Evolutionary conservation across 306 rosid genomes (phyloP), one percentile per base, ranked within the genome.

Genomic region (Acacia melanoxylon): DNA sequence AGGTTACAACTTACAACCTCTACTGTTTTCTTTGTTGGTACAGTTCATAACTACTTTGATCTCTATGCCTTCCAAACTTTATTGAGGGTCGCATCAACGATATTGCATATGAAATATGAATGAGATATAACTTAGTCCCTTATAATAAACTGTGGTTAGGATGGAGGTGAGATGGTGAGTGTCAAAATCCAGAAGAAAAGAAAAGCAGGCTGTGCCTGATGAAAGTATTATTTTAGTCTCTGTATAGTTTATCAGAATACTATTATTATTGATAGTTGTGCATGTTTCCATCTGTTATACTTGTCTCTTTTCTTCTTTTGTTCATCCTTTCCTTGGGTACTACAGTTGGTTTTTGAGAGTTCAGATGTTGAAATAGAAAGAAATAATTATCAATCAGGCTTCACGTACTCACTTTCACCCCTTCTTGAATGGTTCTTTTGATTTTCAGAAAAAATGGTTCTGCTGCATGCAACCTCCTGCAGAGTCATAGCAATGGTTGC

Each of bases 361-460:
- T 75, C 62, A 68, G 67, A 75, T 74, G 27, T 24, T 67, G 66
- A 68, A 46, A 8, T 42, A 77, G 51, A 63, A 63, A 77, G 35
- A 61, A 61, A 63, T 72, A 33, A 82, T 49, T 25, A 65, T 86
- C 65, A 56, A 37, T 17, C 62, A 14, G 40, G 74, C 78, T 73
- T 31, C 72, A 45, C 67, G 65, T 29, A 74, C 56, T 58, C 68
- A 5, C 37, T 19, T 42, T 19, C 8, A 48, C 74, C 17, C 68
- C 52, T 86, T 75, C 4, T 79, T 82, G 63, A 75, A 75, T 82
- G 75, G 68, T 86, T 86, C 79, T 51, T 75, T 77, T 83, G 82
- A 24, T 83, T 86, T 85, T 51, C 98, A 93, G 99, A 95, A 90
- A 85, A 95, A 95, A 92, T 93, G 99, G 99, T 93, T 93, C 82